phyloP scores from a whole-genome alignment of 2,329 filamentous ascomycete genomes.

The Aspergillus piperis region DNA sequence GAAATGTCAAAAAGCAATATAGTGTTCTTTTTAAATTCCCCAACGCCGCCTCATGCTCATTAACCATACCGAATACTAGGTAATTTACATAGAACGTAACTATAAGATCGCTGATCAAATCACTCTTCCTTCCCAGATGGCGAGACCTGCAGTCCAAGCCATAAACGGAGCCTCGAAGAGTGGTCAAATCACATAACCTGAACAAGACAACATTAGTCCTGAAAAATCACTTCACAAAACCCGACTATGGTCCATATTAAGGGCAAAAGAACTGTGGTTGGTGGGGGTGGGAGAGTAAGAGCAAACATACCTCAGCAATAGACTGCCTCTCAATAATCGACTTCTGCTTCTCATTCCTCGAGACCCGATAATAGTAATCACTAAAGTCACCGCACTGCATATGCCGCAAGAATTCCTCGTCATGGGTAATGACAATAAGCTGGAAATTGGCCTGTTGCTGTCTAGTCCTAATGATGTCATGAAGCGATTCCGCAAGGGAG shows the following conservation, averaged over 20 bases:
- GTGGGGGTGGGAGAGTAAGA: too few species aligned
- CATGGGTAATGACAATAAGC: slow-evolving; percentile 97
- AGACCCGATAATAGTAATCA: slow-evolving; percentile 87
- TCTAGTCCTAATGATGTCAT: slow-evolving; percentile 81
- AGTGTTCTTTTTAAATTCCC: background rate
- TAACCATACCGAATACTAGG: background rate
- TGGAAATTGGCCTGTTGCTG: slow-evolving; percentile 93
- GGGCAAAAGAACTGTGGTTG: too few species aligned
- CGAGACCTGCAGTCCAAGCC: background rate
- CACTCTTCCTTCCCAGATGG: background rate
- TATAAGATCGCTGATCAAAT: background rate
- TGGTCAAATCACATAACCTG: slow-evolving; percentile 1
- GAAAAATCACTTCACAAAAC: slow-evolving; percentile 1
- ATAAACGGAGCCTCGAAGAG: background rate
- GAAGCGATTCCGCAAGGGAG: slow-evolving; percentile 78
- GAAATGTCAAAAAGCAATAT: background rate
- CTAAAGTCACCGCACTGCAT: slow-evolving; percentile 95
- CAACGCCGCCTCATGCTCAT: background rate
- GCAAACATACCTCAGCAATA: slow-evolving; percentile 49
- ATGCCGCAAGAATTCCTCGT: slow-evolving; percentile 89
- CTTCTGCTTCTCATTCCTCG: slow-evolving; percentile 79
- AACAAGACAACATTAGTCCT: background rate
- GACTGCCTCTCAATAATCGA: slow-evolving; percentile 74
- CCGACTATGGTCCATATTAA: too few species aligned
- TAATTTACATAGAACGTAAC: background rate